A percentile compares a stretch with the other conserved stretches of the same genome.
phyloP scores from a whole-genome alignment of 140 eudicot species.

The Flaveria floridana region DNA sequence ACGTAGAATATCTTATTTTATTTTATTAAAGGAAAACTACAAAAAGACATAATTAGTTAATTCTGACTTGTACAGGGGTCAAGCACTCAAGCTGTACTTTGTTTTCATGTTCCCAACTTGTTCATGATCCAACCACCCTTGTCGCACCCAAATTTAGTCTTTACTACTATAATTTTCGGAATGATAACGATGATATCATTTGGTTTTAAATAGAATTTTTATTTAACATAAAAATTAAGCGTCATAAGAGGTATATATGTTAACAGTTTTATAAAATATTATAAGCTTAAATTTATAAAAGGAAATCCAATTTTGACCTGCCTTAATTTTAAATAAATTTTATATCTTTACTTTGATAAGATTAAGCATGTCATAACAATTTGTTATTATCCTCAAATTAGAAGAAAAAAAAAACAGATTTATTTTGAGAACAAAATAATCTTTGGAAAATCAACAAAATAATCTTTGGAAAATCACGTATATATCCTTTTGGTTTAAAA shows the following conservation, averaged over 20 bases:
- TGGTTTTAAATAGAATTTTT: too few relatives aligned
- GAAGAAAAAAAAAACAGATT: neutral
- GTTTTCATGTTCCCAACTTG: conserved; percentile 10
- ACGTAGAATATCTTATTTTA: neutral
- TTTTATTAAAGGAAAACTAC: neutral
- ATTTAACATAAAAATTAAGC: too few relatives aligned
- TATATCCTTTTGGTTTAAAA: neutral
- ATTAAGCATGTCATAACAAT: too few relatives aligned
- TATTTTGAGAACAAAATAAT: neutral
- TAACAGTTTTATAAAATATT: too few relatives aligned
- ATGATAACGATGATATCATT: too few relatives aligned
- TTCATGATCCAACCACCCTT: conserved; percentile 9
- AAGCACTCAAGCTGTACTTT: conserved; percentile 17
- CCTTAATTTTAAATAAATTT: too few relatives aligned
- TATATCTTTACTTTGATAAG: too few relatives aligned
- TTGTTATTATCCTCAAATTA: neutral
- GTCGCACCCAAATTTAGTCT: neutral
- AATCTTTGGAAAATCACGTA: too few relatives aligned
- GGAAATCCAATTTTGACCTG: too few relatives aligned
- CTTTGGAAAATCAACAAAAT: neutral
- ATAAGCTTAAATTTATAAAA: too few relatives aligned
- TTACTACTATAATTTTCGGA: too few relatives aligned
- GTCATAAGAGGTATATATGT: too few relatives aligned
- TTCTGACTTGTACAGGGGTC: neutral
- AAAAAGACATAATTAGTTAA: neutral